Evolutionary conservation across 139 green algal genomes (phyloP).

Genomic region (Micractinium conductrix): DNA sequence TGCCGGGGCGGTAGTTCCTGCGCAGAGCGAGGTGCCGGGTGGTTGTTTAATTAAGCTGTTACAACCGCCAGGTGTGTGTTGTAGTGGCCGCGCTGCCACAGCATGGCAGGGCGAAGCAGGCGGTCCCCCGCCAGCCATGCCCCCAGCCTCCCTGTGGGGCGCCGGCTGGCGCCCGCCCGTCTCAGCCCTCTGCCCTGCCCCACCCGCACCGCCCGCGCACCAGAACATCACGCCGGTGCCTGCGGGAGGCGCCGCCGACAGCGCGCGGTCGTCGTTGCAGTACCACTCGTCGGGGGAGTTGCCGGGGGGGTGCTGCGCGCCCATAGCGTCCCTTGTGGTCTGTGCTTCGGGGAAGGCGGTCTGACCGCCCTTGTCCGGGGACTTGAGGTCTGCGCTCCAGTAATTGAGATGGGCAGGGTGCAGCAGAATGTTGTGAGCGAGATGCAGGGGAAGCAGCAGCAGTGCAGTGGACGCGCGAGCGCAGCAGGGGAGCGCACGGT

Average conservation of each 20-base stretch:
- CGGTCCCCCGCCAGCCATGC: no score
- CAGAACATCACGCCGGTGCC: constrained; percentile 49
- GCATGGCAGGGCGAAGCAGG: no score
- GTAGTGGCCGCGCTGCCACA: no score
- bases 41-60: no score
- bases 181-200: background rate
- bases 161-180: no score
- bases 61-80: no score
- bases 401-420: no score
- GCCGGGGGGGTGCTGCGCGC: background rate
- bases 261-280: constrained; percentile 32
- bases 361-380: constrained; percentile 26
- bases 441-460: background rate
- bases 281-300: constrained; percentile 36
- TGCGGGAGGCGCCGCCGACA: background rate
- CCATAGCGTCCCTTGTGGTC: background rate
- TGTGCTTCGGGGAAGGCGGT: constrained; percentile 45
- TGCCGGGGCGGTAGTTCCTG: constrained; percentile 35
- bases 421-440: no score
- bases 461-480: background rate
- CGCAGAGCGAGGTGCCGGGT: no score
- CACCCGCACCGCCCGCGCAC: background rate
- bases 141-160: no score
- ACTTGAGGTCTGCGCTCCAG: constrained; percentile 9
- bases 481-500: no score